phyloP scores from a whole-genome alignment of 225 moss, liverwort and hornwort genomes.

The Bryoerythrophyllum caledonicum region DNA sequence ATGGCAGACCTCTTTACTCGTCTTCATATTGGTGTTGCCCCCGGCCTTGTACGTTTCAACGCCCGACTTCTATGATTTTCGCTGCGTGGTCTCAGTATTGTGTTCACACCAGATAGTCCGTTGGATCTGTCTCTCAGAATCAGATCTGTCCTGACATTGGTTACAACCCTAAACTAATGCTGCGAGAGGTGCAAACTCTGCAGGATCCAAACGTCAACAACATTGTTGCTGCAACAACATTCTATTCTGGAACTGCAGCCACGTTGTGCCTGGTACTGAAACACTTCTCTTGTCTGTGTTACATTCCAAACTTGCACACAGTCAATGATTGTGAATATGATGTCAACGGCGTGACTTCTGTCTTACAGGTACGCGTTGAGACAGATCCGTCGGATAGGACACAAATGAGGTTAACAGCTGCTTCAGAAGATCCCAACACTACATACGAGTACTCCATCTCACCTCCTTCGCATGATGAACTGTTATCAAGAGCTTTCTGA shows the following conservation, averaged over 20 bases:
- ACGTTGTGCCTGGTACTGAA: constrained; percentile 78
- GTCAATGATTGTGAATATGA: neutral
- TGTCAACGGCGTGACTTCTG: constrained; percentile 14
- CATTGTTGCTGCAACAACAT: constrained; percentile 92
- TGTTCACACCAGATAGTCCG: neutral
- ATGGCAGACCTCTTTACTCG: constrained; percentile 86
- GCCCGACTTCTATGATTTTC: constrained; percentile 1
- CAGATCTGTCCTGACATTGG: neutral
- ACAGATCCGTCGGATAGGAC: constrained; percentile 97
- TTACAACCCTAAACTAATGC: no score
- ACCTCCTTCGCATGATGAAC: constrained; percentile 3
- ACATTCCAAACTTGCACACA: neutral
- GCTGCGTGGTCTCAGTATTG: no score
- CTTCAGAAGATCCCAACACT: constrained; percentile 76
- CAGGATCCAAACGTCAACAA: constrained; percentile 96
- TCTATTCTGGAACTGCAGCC: constrained; percentile 71
- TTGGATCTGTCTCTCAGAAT: neutral
- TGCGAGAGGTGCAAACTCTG: neutral
- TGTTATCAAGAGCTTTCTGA: constrained; percentile 1
- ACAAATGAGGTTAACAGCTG: constrained; percentile 91
- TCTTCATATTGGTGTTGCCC: constrained; percentile 90
- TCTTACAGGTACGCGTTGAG: constrained; percentile 84
- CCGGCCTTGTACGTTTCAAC: constrained; percentile 71
- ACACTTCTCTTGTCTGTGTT: neutral
- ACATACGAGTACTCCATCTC: constrained; percentile 71